Evolutionary conservation across 768 basidiomycete species (phyloP).

Genomic region (Candolleomyces aberdarensis): DNA sequence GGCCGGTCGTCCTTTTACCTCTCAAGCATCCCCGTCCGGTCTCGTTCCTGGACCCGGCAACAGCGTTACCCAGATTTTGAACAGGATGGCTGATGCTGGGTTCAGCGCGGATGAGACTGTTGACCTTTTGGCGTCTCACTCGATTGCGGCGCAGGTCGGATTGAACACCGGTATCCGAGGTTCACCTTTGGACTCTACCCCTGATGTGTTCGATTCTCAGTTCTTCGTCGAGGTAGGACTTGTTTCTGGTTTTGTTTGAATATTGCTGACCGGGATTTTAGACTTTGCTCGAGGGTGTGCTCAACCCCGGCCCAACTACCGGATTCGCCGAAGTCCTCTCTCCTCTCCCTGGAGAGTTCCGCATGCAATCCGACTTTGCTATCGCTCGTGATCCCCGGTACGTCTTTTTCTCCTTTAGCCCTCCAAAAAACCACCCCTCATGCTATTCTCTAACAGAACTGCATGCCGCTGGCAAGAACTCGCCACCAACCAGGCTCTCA

Average conservation of each 20-base stretch:
- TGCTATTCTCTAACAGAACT: conserved; percentile 22
- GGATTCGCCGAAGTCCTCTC: conserved; percentile 39
- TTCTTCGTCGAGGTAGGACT: conserved; percentile 40
- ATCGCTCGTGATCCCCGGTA: neutral
- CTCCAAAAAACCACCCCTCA: conserved; percentile 26
- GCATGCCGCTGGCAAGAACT: conserved; percentile 47
- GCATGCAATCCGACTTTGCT: conserved; percentile 40
- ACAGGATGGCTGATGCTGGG: conserved; percentile 32
- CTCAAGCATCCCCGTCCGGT: conserved; percentile 25
- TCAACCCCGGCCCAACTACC: conserved; percentile 35
- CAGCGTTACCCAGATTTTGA: conserved; percentile 27
- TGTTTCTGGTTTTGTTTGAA: neutral
- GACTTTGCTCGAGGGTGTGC: conserved; percentile 34
- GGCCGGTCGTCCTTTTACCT: conserved; percentile 32
- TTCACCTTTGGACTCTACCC: conserved; percentile 46
- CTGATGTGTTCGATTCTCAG: conserved; percentile 40
- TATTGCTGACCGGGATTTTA: neutral
- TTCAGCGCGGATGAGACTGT: conserved; percentile 34
- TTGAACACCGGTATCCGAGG: conserved; percentile 16
- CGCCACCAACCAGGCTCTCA: conserved; percentile 31
- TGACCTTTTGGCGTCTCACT: conserved; percentile 33
- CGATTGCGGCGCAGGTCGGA: conserved; percentile 26
- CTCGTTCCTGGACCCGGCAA: conserved; percentile 26
- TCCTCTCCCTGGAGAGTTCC: conserved; percentile 38
- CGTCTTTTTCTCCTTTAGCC: neutral